Evolutionary conservation across 441 rosid genomes (phyloP), one percentile per base, ranked within the genome.

Genomic region (Euphorbia celastroides): DNA sequence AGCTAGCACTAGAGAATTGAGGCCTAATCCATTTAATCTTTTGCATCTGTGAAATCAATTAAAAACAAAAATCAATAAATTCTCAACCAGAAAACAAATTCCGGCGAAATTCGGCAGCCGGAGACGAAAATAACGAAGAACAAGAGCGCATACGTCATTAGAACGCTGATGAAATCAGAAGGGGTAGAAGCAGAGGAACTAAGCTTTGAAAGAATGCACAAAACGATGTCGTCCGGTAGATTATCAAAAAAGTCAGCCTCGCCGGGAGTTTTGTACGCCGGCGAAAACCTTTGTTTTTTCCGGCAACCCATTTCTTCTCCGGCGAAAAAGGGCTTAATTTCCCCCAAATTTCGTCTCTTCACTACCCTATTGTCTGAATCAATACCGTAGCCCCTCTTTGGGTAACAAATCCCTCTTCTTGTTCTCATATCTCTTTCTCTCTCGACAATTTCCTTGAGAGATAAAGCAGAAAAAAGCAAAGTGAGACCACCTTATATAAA

Each of bases 161-260:
- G 72, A 30, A 84, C 88, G 81, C 69, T 87, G 78, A 81, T 64
- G 81, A 90, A 82, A 83, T 93, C 98, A 19, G 94, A 72, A 1
- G 98, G 96, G 17, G 80, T 78, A 19, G 77, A 30, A 14, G 93
- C 83, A 7, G 85, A 38, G 22, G 93, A 85, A 64, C 83, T 84
- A 55, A 93, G 83, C 66, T 76, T 88, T 63, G 85, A 74, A 23
- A 93, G 85, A 57, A 90, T 86, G 55, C 70, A 81, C 28, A 83
- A 62, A 66, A 93, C 88, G 71, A 93, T 84, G 80, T 93, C 98
- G 54, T 93, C 97, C 0, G 98, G 96, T 14, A 93, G 76, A 23
- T 75, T 62, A 63, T 90, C 96, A 14, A 93, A 82, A 42, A 81
- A 70, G 71, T 90, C 91, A 11, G 54, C 50, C 17, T 74, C 71